Evolutionary conservation across 768 basidiomycete genomes (phyloP).

Genomic region (Trametes maxima): DNA sequence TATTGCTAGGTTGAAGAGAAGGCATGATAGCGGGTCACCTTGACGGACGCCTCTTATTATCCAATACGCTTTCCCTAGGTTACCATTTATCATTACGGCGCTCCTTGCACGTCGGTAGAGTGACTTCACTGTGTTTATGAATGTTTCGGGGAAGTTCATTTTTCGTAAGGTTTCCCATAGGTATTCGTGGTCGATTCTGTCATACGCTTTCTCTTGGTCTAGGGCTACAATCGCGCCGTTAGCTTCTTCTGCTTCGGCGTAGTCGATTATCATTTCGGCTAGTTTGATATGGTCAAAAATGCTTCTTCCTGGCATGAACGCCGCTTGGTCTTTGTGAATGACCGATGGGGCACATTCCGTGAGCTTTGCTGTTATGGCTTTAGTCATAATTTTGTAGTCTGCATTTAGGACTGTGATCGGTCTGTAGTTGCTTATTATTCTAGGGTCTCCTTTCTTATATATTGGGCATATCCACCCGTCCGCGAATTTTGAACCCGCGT

Average conservation of each 20-base stretch:
- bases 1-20: slow-evolving; percentile 31
- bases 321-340: slow-evolving; percentile 42
- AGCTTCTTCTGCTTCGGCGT: slow-evolving; percentile 9
- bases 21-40: slow-evolving; percentile 38
- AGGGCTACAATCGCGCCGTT: no score
- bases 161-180: slow-evolving; percentile 9
- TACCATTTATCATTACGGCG: slow-evolving; percentile 37
- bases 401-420: slow-evolving; percentile 32
- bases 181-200: slow-evolving; percentile 22
- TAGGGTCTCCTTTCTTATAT: slow-evolving; percentile 41
- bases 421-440: slow-evolving; percentile 14
- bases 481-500: slow-evolving; percentile 22
- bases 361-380: slow-evolving; percentile 25
- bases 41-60: slow-evolving; percentile 39
- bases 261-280: slow-evolving; percentile 20
- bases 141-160: slow-evolving; percentile 5
- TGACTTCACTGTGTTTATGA: slow-evolving; percentile 30
- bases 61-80: slow-evolving; percentile 27
- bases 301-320: slow-evolving; percentile 37
- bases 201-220: no score
- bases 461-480: slow-evolving; percentile 40
- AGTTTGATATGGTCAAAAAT: slow-evolving; percentile 39
- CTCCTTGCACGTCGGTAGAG: slow-evolving; percentile 37
- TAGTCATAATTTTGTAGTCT: slow-evolving; percentile 37
- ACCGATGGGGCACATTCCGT: slow-evolving; percentile 18